Evolutionary conservation across 2,329 filamentous ascomycete species (phyloP).

Genomic region (Botrytis squamosa): DNA sequence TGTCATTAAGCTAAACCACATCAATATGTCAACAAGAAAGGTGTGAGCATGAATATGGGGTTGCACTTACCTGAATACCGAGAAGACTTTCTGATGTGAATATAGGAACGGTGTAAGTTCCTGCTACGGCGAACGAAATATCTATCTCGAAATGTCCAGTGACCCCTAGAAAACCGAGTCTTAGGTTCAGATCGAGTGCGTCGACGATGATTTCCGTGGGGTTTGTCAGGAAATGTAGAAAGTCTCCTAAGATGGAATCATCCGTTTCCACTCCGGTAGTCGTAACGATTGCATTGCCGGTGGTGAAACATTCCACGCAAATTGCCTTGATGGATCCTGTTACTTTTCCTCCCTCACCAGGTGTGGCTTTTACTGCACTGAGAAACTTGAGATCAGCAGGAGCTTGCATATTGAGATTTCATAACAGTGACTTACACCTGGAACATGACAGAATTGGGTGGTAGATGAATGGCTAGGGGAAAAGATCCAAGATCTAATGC

Average conservation of each 20-base stretch:
- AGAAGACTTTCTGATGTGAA: conserved; percentile 20
- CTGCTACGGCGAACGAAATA: conserved; percentile 21
- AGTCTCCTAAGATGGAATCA: background rate
- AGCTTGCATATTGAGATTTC: background rate
- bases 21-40: background rate
- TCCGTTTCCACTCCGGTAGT: conserved; percentile 10
- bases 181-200: conserved; percentile 22
- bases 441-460: background rate
- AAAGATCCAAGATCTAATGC: background rate
- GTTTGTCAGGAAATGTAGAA: background rate
- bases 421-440: background rate
- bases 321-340: background rate
- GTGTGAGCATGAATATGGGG: background rate
- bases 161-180: conserved; percentile 22
- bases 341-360: background rate
- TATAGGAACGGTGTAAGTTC: conserved; percentile 22
- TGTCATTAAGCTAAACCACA: background rate
- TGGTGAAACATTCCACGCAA: conserved; percentile 17
- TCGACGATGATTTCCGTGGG: conserved; percentile 16
- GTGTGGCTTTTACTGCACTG: background rate
- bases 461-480: background rate
- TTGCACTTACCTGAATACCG: conserved; percentile 9
- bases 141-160: conserved; percentile 27
- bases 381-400: background rate
- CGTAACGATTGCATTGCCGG: conserved; percentile 4